A percentile compares a stretch with the other conserved stretches of the same genome.
Conservation (phyloP, 2,329 filamentous ascomycete genomes). For the Penicillium hesseltinei region DNA sequence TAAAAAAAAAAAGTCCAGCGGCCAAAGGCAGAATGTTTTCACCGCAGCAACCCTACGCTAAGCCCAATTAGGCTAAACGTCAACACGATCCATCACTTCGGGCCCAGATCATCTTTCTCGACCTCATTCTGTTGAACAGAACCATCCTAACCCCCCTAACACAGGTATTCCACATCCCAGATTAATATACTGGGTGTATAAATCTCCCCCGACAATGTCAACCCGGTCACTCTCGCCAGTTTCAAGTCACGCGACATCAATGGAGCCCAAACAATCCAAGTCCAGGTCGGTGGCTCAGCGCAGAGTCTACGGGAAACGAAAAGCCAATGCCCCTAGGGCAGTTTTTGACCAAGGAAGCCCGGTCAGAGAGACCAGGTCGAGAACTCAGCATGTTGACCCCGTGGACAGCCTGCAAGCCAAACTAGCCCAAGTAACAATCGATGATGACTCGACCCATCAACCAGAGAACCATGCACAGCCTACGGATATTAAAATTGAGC, state of each 20-base stretch:
- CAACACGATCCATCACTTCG: slow-evolving; percentile 22
- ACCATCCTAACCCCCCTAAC: not conserved
- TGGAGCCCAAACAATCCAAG: slow-evolving; percentile 19
- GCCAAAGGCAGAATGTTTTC: not conserved
- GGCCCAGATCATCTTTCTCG: not conserved
- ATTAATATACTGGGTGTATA: not conserved
- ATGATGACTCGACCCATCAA: slow-evolving; percentile 11
- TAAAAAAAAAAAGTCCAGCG: not conserved
- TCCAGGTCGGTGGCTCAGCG: slow-evolving; percentile 29
- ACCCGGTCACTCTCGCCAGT: slow-evolving; percentile 13
- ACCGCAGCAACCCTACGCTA: slow-evolving; percentile 31
- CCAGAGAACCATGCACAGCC: not conserved
- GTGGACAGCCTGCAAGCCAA: slow-evolving; percentile 28
- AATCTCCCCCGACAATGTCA: slow-evolving; percentile 11
- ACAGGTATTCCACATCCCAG: not conserved
- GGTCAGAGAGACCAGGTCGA: slow-evolving; percentile 7
- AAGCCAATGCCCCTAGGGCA: slow-evolving; percentile 35
- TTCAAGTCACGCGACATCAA: slow-evolving; percentile 19
- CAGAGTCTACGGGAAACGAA: slow-evolving; percentile 39
- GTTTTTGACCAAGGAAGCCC: slow-evolving; percentile 37
- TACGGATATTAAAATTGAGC: not conserved
- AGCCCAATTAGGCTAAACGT: slow-evolving; percentile 24
- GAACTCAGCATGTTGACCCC: slow-evolving; percentile 8
- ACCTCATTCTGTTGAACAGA: not conserved
- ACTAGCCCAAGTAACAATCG: slow-evolving; percentile 29